These are phyloP conservation scores for Cucurbita argyrosperma DNA, from an alignment of 306 rosid genomes.

Conservation along the genomic window DNA sequence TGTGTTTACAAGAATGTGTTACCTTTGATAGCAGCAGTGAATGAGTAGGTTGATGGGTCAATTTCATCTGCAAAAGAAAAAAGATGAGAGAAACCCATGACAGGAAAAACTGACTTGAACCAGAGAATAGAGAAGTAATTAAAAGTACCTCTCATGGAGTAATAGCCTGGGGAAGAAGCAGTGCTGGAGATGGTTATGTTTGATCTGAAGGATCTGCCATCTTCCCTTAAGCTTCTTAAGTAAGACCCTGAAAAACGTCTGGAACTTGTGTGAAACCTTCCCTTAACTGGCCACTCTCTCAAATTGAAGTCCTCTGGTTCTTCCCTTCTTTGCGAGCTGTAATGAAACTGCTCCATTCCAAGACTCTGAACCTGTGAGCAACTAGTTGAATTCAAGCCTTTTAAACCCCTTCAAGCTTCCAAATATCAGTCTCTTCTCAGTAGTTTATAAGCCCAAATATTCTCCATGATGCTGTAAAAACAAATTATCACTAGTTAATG, in stretches of 20 bases:
- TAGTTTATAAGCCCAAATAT: no score
- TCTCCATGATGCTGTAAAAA: no score
- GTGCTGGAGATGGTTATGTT: constrained; percentile 74
- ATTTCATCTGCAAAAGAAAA: constrained; percentile 62
- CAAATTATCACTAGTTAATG: no score
- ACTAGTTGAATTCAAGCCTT: not conserved
- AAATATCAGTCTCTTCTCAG: not conserved
- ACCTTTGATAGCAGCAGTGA: constrained; percentile 85
- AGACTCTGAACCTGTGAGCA: not conserved
- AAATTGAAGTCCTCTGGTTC: constrained; percentile 46
- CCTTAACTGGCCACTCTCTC: constrained; percentile 49
- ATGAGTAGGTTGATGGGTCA: constrained; percentile 87
- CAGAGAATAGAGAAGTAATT: not conserved
- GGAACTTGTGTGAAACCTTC: constrained; percentile 32
- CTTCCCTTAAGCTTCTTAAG: constrained; percentile 75
- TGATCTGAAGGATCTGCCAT: constrained; percentile 66
- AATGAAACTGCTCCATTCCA: constrained; percentile 30
- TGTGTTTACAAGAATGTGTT: not conserved
- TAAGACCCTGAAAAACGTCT: constrained; percentile 79
- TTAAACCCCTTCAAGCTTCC: not conserved
- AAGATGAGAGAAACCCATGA: not conserved
- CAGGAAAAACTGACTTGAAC: not conserved
- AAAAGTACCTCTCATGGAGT: constrained; percentile 44
- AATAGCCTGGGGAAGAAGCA: constrained; percentile 83
- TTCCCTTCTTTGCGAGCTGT: constrained; percentile 32